Evolutionary conservation across 768 basidiomycete species (phyloP).

Genomic region (Mycena galopus): DNA sequence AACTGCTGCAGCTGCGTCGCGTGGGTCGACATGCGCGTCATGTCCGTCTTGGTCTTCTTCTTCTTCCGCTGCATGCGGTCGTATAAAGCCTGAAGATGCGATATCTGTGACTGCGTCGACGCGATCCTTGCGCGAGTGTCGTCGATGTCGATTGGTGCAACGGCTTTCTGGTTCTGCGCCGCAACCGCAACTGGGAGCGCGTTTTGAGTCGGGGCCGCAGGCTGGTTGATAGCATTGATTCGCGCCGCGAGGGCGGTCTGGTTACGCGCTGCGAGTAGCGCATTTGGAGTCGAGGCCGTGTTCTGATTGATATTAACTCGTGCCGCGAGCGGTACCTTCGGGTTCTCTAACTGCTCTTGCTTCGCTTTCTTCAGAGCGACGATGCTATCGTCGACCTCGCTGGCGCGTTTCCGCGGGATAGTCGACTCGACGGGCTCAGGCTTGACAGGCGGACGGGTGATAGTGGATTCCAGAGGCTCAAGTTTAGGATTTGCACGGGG

Average conservation of each 20-base stretch:
- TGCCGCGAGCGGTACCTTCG: not conserved
- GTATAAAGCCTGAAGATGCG: conserved; percentile 9
- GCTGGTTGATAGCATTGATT: no score
- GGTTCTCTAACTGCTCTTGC: conserved; percentile 36
- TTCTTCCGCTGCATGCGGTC: conserved; percentile 32
- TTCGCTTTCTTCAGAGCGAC: conserved; percentile 50
- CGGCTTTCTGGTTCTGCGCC: not conserved
- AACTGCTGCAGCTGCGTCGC: conserved; percentile 30
- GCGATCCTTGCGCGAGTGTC: conserved; percentile 25
- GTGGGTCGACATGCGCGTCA: conserved; percentile 29
- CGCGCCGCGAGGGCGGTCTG: no score
- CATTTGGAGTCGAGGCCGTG: no score
- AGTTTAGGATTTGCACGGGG: conserved; percentile 39
- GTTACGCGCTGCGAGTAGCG: no score
- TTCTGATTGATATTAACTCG: conserved; percentile 19
- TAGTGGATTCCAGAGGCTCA: conserved; percentile 44
- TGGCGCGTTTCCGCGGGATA: conserved; percentile 49
- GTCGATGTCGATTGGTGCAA: conserved; percentile 14
- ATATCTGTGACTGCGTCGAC: conserved; percentile 21
- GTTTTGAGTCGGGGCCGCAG: not conserved
- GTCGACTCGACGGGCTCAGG: not conserved
- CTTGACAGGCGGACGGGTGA: conserved; percentile 40
- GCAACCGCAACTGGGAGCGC: no score
- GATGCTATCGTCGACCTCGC: conserved; percentile 36
- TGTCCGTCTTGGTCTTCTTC: conserved; percentile 39